Evolutionary conservation across 23 red algal genomes (phyloP).

Genomic region (Gracilariopsis chorda): DNA sequence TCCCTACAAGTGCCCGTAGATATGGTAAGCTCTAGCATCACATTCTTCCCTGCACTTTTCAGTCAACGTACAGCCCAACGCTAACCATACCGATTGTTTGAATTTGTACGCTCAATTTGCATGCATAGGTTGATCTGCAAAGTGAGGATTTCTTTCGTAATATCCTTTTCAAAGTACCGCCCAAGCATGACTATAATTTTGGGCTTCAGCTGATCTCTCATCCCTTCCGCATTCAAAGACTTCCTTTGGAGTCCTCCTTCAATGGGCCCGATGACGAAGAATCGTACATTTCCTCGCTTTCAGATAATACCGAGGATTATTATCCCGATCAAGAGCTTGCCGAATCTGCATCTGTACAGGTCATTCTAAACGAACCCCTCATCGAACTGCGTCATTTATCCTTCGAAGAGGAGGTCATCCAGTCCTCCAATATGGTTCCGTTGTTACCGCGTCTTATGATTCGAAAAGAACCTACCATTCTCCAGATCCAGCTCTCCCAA

Average conservation of each 20-base stretch:
- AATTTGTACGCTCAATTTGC: no score
- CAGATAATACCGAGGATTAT: background rate
- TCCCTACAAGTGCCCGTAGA: background rate
- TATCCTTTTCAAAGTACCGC: conserved; percentile 6
- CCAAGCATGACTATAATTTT: conserved; percentile 1
- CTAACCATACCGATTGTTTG: no score
- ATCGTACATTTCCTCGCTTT: background rate
- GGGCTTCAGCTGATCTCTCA: conserved; percentile 18
- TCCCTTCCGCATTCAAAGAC: background rate
- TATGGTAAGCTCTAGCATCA: background rate
- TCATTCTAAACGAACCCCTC: background rate
- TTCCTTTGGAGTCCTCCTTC: background rate
- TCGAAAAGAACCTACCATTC: background rate
- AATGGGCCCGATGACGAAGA: background rate
- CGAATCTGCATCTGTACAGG: background rate
- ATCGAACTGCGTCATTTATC: conserved; percentile 32
- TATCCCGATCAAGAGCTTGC: conserved; percentile 17
- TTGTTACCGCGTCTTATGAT: background rate
- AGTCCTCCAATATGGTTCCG: background rate
- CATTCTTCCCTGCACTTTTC: no score
- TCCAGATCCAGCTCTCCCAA: background rate
- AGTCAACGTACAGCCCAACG: no score
- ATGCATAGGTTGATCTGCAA: conserved; percentile 21
- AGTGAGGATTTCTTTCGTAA: conserved; percentile 36
- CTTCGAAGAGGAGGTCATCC: background rate